These are phyloP conservation scores for Plasmodium chabaudi DNA, from an alignment of 169 alveolate genomes.

Conservation along the genomic window DNA sequence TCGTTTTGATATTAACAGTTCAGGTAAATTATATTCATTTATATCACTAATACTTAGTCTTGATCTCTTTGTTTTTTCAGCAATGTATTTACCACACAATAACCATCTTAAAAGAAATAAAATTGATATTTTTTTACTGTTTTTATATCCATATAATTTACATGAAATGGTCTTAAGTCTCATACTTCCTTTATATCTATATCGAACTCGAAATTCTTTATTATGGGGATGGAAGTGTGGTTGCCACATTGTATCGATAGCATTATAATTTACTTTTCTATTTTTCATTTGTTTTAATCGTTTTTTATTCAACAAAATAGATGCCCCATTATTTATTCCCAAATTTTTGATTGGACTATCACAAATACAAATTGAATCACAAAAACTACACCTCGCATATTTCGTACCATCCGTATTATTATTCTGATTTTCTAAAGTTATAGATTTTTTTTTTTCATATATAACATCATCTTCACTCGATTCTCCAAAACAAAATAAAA, in stretches of 20 bases:
- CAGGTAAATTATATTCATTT: slow-evolving; percentile 44
- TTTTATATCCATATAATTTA: slow-evolving; percentile 76
- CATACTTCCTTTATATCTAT: slow-evolving; percentile 84
- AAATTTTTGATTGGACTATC: neutral
- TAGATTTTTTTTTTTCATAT: slow-evolving; percentile 2
- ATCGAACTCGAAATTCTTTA: slow-evolving; percentile 83
- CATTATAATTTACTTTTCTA: slow-evolving; percentile 74
- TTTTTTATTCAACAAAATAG: slow-evolving; percentile 5
- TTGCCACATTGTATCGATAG: slow-evolving; percentile 83
- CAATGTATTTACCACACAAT: slow-evolving; percentile 76
- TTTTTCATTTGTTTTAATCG: slow-evolving; percentile 31
- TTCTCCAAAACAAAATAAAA: slow-evolving; percentile 68
- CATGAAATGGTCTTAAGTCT: slow-evolving; percentile 82
- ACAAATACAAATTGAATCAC: neutral
- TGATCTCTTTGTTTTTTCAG: slow-evolving; percentile 80
- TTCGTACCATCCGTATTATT: neutral
- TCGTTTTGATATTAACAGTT: slow-evolving; percentile 16
- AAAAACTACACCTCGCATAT: neutral
- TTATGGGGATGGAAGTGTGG: slow-evolving; percentile 86
- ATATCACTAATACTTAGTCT: slow-evolving; percentile 64
- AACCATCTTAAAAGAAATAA: slow-evolving; percentile 81
- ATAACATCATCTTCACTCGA: slow-evolving; percentile 66
- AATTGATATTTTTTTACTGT: slow-evolving; percentile 78
- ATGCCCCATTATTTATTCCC: neutral
- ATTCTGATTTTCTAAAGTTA: neutral